Percentiles rank a stretch among this genome's conserved stretches.
phyloP scores from a whole-genome alignment of 768 basidiomycete genomes.

The Clitopilus passeckerianus region DNA sequence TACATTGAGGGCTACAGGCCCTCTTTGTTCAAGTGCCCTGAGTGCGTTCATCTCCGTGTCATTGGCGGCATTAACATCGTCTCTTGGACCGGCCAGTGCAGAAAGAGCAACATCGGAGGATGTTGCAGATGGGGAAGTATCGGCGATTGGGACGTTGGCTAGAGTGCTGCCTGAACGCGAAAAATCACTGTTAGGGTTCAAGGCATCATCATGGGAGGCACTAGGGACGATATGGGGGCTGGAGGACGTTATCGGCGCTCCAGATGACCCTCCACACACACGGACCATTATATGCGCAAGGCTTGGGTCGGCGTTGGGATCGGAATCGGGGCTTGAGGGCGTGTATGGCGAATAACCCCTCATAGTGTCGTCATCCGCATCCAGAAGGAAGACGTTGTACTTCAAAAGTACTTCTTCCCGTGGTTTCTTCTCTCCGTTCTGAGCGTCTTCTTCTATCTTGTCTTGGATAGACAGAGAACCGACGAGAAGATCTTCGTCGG shows the following conservation, averaged over 20 bases:
- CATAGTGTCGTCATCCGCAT: conserved; percentile 45
- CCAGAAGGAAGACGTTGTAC: conserved; percentile 79
- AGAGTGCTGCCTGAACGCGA: background rate
- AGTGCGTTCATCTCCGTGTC: background rate
- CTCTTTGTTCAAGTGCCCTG: background rate
- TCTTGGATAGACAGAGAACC: conserved; percentile 5
- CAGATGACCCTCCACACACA: background rate
- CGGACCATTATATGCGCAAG: background rate
- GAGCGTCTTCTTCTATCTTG: background rate
- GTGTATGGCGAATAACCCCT: conserved; percentile 17
- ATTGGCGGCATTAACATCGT: background rate
- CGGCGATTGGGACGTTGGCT: background rate
- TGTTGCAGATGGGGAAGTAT: conserved; percentile 29
- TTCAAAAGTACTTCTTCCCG: conserved; percentile 27
- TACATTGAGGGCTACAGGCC: background rate
- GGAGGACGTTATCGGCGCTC: background rate
- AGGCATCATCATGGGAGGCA: background rate
- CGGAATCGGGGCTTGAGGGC: background rate
- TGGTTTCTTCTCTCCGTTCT: background rate
- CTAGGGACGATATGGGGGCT: background rate
- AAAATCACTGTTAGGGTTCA: background rate
- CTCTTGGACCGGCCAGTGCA: background rate
- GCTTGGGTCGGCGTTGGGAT: background rate
- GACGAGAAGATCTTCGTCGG: background rate
- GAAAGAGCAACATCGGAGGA: conserved; percentile 43